Conservation (phyloP, 176 grass and related monocot genomes). For the Lolium perenne region DNA sequence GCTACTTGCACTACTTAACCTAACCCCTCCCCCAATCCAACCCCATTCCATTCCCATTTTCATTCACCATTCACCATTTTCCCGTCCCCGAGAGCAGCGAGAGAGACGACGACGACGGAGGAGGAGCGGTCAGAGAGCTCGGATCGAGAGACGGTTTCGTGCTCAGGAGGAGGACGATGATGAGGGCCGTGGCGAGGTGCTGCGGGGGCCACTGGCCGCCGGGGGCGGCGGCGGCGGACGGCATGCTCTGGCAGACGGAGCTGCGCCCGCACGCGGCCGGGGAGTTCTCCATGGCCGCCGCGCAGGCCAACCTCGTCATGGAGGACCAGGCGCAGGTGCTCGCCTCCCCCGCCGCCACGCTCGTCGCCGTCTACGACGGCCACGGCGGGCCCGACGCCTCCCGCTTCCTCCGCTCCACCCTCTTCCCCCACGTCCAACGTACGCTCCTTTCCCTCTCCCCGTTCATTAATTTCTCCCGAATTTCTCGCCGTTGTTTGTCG, state of each 20-base stretch:
- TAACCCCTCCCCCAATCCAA: constrained; percentile 29
- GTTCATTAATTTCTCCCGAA: not conserved
- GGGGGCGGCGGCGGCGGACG: constrained; percentile 64
- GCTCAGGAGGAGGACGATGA: constrained; percentile 34
- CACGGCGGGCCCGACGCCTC: constrained; percentile 86
- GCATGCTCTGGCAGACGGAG: constrained; percentile 84
- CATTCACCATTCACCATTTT: not conserved
- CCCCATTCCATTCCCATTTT: constrained; percentile 14
- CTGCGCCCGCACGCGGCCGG: constrained; percentile 79
- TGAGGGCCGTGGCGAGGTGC: constrained; percentile 65
- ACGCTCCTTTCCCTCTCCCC: not conserved
- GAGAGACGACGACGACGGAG: not conserved
- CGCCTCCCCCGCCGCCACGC: constrained; percentile 67
- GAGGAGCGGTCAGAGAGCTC: not conserved
- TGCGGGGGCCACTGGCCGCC: constrained; percentile 65
- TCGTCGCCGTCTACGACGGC: constrained; percentile 80
- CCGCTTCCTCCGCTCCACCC: constrained; percentile 66
- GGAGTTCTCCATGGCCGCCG: constrained; percentile 95
- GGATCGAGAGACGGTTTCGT: not conserved
- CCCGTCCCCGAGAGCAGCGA: not conserved
- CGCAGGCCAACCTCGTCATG: constrained; percentile 75
- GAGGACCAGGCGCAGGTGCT: constrained; percentile 97
- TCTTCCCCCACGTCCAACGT: constrained; percentile 80
- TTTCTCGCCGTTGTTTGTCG: too few species aligned
- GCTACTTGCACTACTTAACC: constrained; percentile 40